Base-by-base conservation (phyloP, 768 basidiomycete genomes). In the Gymnopilus dilepis region DNA sequence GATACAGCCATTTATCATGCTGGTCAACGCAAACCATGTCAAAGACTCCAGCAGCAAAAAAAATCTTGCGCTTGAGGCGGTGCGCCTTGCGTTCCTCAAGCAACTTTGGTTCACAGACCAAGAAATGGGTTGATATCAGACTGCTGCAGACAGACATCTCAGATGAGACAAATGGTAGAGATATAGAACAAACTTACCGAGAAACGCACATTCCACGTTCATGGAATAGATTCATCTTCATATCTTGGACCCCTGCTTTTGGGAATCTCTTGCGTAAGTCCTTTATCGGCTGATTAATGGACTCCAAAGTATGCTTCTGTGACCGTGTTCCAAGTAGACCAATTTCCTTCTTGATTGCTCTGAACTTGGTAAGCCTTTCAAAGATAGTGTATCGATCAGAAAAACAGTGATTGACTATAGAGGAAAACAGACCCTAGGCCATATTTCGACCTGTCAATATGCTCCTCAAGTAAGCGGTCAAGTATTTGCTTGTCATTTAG, bases 1-100 rank as follows among this genome's bases (percentile, higher is more conserved):
- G 82, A 1, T 67, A 58, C 37, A 69, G 67, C 75, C 76, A 81
- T 45, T 82, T 83, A 58, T 83, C 77, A 57, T 64, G 63, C 22
- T 64, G 63, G 40, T 60, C 78, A 19, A 74, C 56, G 4, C 70
- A 55, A 62, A 70, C 68, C 0, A 79, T 22, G 50, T 83, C 77
- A 31, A 75, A 60, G 2, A 64, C 59, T 4, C 63, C 63, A 6
- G 63, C 63, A 0, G 63, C 55, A 47, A 43, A 65, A 40, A 65
- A 65, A 13, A 42, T 41, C 3, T 56, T 48, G 3, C 60, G 37
- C 30, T 58, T 61, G 12, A 65, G 40, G n/a, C 59, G 50, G n/a
- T 51, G 28, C 0, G 79, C 69, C 43, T 58, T 59, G n/a, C 56
- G 48, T 43, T 34, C 60, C 4, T 24, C 26, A 11, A 62, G 42